Evolutionary conservation across 768 basidiomycete species (phyloP), one percentile per base, ranked within the genome.

Genomic region (Boletales sp.): DNA sequence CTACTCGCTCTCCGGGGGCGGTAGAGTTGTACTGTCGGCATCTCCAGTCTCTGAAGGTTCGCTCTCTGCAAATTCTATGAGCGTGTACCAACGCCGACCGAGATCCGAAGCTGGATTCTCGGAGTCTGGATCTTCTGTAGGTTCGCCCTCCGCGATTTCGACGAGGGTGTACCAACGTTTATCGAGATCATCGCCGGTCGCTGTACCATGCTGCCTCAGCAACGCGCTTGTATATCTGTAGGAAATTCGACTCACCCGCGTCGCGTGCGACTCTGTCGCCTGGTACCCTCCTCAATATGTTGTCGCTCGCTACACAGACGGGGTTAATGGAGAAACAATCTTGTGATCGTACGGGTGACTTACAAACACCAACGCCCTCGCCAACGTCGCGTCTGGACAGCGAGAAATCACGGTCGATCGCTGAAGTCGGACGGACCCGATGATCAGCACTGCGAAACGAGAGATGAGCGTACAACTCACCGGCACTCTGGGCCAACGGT

Each of bases 151-250:
- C 4, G 47, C 37, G 8, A 43, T 48, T 29, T 48, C 48, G 5
- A 45, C 8, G 1, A 53, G 29, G 29, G 50, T 45, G 24, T 57
- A 57, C 43, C 46, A 57, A 27, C 55, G 55, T 29, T 7, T 42
- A 4, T 31, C 13, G 36, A 18, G 35, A 15, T 12, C 13, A 12
- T 2, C 35, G 10, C 27, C 7, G 19, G 0, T 40, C 31, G 4
- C n/a, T 31, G 1, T 55, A n/a, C 21, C 1, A 17, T 10, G 15
- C n/a, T 13, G 30, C 17, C 32, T 37, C 24, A 0, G 30, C 37
- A 9, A 47, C 39, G 17, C 7, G 12, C 21, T 14, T 24, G 13
- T 12, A 8, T 24, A 34, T 11, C 15, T 0, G 14, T 7, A 38
- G 4, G 43, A 1, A 24, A 45, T 14, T 18, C 38, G 5, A 19